Evolutionary conservation across 495 filamentous ascomycete species (phyloP), one percentile per base, ranked within the genome.

Genomic region (Filosporella fistucella): DNA sequence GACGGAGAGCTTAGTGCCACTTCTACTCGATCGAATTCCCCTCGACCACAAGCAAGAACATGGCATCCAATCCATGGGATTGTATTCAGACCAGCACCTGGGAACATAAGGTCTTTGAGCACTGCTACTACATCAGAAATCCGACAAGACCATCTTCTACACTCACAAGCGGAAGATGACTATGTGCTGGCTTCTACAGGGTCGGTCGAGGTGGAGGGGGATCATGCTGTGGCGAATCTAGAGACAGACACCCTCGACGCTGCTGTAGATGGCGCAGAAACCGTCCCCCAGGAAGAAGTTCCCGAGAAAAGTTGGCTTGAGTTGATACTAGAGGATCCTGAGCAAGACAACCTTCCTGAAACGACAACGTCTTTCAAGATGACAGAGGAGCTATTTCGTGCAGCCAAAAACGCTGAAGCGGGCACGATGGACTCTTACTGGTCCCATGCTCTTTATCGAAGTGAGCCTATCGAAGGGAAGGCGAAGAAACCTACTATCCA

Each of bases 401-500:
- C 47, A 2, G 76, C 74, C 0, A 70, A 67, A 47, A 54, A 57
- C 12, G 68, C 72, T 0, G 45, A 58, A 0, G 51, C 57, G 14
- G 72, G 65, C 10, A 56, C 64, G 0, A 60, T 69, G 5, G 54
- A 71, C 42, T 77, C 75, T 0, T 80, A 68, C 61, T 96, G 88
- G 88, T 80, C 69, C 22, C 78, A 89, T 60, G 67, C 42, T 11
- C 57, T 86, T 13, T 89, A 90, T 56, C 71, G 73, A 23, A 70
- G 73, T 4, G 65, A 66, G 0, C 60, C 65, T 35, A 55, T 11
- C 67, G 62, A 32, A 23, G 22, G 22, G 12, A 32, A 49, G 26
- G 41, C 40, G 29, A 71, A 68, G 33, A 51, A 45, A 18, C 48
- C 48, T 3, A 51, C 40, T 11, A 77, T 95, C 3, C 83, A 94